phyloP scores from a whole-genome alignment of 306 rosid genomes.

The Lathyrus tuberosus region DNA sequence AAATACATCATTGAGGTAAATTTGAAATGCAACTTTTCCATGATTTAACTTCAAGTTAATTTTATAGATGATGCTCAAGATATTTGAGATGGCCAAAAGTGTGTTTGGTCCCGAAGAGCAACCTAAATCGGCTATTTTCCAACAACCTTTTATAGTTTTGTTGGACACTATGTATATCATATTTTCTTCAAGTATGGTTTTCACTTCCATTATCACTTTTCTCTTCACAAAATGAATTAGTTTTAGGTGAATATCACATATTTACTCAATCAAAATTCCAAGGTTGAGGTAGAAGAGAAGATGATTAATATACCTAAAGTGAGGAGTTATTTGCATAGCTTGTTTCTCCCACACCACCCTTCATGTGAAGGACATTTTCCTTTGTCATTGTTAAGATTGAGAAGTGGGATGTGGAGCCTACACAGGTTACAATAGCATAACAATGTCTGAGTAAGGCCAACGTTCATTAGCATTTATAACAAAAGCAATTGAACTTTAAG shows the following conservation, averaged over 20 bases:
- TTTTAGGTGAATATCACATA: no score
- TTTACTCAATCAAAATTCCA: no score
- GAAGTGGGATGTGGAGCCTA: no score
- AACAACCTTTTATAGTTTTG: not conserved
- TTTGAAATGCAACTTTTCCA: conserved; percentile 34
- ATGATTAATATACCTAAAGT: not conserved
- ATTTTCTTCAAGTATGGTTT: conserved; percentile 6
- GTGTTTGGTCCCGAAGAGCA: conserved; percentile 15
- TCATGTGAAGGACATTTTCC: no score
- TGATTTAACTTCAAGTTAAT: not conserved
- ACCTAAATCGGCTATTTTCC: conserved; percentile 12
- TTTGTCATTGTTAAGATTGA: no score
- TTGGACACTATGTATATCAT: not conserved
- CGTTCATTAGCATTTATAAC: no score
- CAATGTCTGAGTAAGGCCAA: no score
- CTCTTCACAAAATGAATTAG: not conserved
- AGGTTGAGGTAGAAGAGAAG: no score
- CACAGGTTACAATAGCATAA: no score
- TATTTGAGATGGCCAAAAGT: not conserved
- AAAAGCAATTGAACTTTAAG: no score
- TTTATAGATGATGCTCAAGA: not conserved
- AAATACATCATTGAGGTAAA: conserved; percentile 54
- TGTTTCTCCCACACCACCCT: conserved; percentile 9
- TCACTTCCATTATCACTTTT: not conserved
- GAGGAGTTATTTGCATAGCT: not conserved